These are phyloP conservation scores for Paradendryphiella salina DNA, from an alignment of 2,329 filamentous ascomycete genomes.

Conservation along the genomic window DNA sequence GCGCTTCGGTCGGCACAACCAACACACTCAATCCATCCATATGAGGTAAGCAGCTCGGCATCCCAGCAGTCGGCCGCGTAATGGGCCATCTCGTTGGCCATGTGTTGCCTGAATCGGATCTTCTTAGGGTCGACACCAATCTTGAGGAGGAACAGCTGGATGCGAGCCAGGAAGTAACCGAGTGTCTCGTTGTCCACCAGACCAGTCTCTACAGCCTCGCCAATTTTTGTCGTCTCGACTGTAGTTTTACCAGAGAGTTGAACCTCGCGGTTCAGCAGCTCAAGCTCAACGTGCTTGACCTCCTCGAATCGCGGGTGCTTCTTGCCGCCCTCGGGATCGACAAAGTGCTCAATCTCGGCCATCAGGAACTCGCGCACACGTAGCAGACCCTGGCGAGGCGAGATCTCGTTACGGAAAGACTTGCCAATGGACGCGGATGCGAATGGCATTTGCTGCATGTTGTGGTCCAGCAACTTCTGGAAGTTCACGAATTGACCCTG, in stretches of 20 bases:
- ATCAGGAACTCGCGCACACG: slow-evolving; percentile 97
- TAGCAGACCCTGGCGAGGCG: slow-evolving; percentile 84
- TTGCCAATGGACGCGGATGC: slow-evolving; percentile 97
- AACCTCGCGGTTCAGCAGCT: slow-evolving; percentile 79
- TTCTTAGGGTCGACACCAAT: slow-evolving; percentile 87
- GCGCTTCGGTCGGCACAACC: slow-evolving; percentile 95
- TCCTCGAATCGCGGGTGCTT: slow-evolving; percentile 88
- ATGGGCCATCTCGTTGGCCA: slow-evolving; percentile 88
- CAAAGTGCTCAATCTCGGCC: slow-evolving; percentile 98
- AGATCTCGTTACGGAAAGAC: slow-evolving; percentile 98
- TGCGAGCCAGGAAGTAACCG: slow-evolving; percentile 94
- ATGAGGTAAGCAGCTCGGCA: slow-evolving; percentile 85
- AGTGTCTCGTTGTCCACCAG: slow-evolving; percentile 97
- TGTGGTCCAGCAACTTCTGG: slow-evolving; percentile 93
- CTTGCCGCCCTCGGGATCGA: slow-evolving; percentile 93
- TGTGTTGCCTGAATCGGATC: slow-evolving; percentile 95
- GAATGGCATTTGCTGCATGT: slow-evolving; percentile 93
- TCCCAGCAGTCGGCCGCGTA: slow-evolving; percentile 99
- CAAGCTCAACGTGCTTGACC: slow-evolving; percentile 80
- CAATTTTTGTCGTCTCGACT: slow-evolving; percentile 73
- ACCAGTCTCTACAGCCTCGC: slow-evolving; percentile 78
- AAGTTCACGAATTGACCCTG: slow-evolving; percentile 99
- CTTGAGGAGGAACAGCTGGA: slow-evolving; percentile 85
- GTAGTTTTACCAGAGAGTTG: slow-evolving; percentile 85
- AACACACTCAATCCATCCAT: slow-evolving; percentile 98